Evolutionary conservation across 257 asterid genomes (phyloP), one percentile per base, ranked within the genome.

Genomic region (Forsythia viridissima): DNA sequence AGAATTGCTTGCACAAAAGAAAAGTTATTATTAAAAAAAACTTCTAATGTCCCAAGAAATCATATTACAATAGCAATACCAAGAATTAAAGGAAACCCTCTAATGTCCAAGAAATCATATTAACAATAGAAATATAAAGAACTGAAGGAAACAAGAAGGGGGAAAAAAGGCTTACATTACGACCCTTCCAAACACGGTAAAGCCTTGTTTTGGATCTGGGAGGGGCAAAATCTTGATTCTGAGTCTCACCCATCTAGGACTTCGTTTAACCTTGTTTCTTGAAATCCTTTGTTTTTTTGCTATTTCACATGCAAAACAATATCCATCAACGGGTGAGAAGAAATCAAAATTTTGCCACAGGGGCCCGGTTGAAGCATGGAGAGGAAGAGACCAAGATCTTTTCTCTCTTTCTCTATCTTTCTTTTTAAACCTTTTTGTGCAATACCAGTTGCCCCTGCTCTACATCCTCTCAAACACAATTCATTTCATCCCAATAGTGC

Each of bases 121-220:
- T 2, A 21, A 21, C 9, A 21, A 61, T 61, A 61, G 16, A 40
- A 70, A 40, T 18, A 10, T 15, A 20, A 2, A 12, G 8, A 24
- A 63, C 42, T 41, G 2, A 30, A 3, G 0, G 18, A 12, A 37
- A 24, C 11, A 34, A n/a, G 67, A 18, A 59, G 42, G 48, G 38
- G 68, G 18, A 43, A 13, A 61, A 52, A 59, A 2, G 15, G 65
- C 80, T 85, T 87, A 94, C 99, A 81, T 93, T 94, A 69, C 97
- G 95, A 78, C 99, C 99, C 85, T 82, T 87, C 99, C 99, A 94
- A 76, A 91, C 91, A 85, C 88, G 92, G 84, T 94, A 91, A 73
- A 91, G 90, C 87, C 97, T 88, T 74, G 20, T 87, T 86, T 84
- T 81, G 43, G 82, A 63, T 76, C 76, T 85, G 70, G 96, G 76